Percentiles rank a stretch among this genome's conserved stretches.
Evolutionary conservation across 139 green algal species (phyloP).

Genomic region (Chlamydomonas asymmetrica): DNA sequence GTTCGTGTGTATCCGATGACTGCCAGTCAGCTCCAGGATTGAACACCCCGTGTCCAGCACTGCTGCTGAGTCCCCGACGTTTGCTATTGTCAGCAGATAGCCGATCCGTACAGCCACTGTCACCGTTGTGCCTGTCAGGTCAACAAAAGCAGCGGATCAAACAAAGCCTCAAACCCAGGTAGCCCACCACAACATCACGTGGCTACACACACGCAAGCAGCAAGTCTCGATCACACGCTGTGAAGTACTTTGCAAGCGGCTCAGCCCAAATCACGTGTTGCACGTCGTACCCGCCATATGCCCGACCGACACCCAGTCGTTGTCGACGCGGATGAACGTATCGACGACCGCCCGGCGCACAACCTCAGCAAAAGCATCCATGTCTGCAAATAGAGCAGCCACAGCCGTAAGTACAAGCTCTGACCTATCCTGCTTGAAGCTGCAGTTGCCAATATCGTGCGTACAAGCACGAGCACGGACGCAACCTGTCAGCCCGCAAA

Average conservation of each 20-base stretch:
- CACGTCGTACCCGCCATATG: conserved; percentile 35
- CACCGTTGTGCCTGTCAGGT: conserved; percentile 60
- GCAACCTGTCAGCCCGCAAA: not conserved
- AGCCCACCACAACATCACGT: no score
- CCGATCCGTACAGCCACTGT: conserved; percentile 55
- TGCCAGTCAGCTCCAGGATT: conserved; percentile 47
- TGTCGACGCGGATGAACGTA: conserved; percentile 33
- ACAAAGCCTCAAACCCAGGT: no score
- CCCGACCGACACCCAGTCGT: conserved; percentile 33
- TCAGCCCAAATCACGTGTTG: not conserved
- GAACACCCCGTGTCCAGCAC: conserved; percentile 73
- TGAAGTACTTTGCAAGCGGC: no score
- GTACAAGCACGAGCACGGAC: no score
- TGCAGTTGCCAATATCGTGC: no score
- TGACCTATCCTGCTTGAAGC: no score
- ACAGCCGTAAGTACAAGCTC: not conserved
- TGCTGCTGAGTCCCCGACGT: conserved; percentile 84
- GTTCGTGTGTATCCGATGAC: conserved; percentile 56
- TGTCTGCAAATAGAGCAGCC: conserved; percentile 16
- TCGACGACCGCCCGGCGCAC: conserved; percentile 17
- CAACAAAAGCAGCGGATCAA: no score
- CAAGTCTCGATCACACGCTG: no score
- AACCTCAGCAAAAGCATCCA: conserved; percentile 16
- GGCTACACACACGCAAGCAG: no score
- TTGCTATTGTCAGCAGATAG: conserved; percentile 82